Conservation (phyloP, 345 rosid species). For the Eutrema japonicum region DNA sequence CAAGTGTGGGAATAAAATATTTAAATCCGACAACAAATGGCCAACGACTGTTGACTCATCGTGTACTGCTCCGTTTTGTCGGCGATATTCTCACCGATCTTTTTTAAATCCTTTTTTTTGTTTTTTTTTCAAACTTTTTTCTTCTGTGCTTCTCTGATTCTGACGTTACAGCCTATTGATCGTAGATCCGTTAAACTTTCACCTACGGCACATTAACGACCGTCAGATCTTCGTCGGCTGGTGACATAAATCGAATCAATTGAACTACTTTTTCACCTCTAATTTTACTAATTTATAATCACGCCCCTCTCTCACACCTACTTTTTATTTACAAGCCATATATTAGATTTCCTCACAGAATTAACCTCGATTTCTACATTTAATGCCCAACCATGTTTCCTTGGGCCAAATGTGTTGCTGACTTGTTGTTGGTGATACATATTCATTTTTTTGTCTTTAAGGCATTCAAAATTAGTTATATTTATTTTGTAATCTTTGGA, state of each 20-base stretch:
- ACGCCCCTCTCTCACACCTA: background rate
- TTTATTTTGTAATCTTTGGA: background rate
- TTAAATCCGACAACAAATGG: slow-evolving; percentile 38
- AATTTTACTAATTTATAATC: slow-evolving; percentile 9
- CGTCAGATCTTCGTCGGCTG: slow-evolving; percentile 57
- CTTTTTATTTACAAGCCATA: background rate
- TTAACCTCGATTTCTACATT: slow-evolving; percentile 11
- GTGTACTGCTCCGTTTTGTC: slow-evolving; percentile 46
- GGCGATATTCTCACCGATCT: slow-evolving; percentile 45
- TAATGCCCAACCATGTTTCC: slow-evolving; percentile 19
- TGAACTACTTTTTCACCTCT: slow-evolving; percentile 3
- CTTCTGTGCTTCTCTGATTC: background rate
- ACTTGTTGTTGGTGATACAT: slow-evolving; percentile 1
- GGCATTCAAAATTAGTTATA: background rate
- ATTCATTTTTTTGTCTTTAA: background rate
- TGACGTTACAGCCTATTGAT: slow-evolving; percentile 22
- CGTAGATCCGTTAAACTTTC: slow-evolving; percentile 34
- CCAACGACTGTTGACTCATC: slow-evolving; percentile 41
- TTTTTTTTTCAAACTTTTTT: background rate
- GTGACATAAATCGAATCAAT: slow-evolving; percentile 16
- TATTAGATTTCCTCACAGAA: slow-evolving; percentile 9
- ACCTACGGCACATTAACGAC: slow-evolving; percentile 42
- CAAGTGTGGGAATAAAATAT: background rate
- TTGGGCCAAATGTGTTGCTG: background rate
- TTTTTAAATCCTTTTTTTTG: background rate